Percentiles rank a stretch among this genome's conserved stretches.
phyloP scores from a whole-genome alignment of 331 rosid genomes.

The Acacia pycnantha region DNA sequence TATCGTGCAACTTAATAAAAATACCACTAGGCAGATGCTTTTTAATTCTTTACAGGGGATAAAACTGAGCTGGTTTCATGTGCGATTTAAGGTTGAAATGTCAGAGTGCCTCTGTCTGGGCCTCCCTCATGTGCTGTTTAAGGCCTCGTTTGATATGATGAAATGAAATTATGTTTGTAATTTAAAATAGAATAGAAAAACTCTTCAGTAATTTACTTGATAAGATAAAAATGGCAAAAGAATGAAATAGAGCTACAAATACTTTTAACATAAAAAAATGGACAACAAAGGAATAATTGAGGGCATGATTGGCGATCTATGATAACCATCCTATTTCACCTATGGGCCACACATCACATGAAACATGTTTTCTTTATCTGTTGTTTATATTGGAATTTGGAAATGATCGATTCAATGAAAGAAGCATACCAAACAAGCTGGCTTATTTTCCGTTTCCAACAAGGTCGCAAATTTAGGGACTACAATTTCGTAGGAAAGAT shows the following conservation, averaged over 20 bases:
- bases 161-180: neutral
- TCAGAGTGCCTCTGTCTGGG: neutral
- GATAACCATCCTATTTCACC: no score
- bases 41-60: neutral
- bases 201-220: neutral
- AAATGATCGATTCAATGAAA: no score
- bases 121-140: neutral
- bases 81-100: neutral
- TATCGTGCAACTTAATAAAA: neutral
- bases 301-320: no score
- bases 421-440: no score
- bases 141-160: neutral
- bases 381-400: no score
- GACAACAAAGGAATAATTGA: no score
- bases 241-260: neutral
- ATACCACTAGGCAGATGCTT: neutral
- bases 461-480: no score
- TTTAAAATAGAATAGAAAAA: neutral
- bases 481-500: no score
- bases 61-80: neutral
- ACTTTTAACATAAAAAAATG: neutral
- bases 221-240: neutral
- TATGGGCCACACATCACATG: no score
- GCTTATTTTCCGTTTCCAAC: no score
- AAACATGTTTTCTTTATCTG: no score